Evolutionary conservation across 495 filamentous ascomycete species (phyloP).

Genomic region (Glonium stellatum): DNA sequence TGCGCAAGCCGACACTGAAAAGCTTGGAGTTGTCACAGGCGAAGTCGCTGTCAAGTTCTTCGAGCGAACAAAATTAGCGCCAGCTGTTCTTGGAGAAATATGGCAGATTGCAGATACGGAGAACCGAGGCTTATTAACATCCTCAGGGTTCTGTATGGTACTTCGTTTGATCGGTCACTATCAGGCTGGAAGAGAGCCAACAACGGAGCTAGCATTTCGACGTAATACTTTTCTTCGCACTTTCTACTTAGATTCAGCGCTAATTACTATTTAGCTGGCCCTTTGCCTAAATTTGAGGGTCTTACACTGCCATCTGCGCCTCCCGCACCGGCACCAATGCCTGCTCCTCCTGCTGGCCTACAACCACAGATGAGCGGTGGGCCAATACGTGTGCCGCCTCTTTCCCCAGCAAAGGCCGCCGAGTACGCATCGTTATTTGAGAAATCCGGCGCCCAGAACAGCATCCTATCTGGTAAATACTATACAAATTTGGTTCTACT

Average conservation of each 20-base stretch:
- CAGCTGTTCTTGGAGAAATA: constrained; percentile 88
- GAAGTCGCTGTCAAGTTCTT: constrained; percentile 97
- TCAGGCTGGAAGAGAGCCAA: constrained; percentile 74
- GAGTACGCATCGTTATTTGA: constrained; percentile 86
- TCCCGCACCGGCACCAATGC: constrained; percentile 34
- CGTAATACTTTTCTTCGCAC: constrained; percentile 40
- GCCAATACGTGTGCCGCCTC: constrained; percentile 80
- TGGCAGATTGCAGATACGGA: constrained; percentile 98
- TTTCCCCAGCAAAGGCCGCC: constrained; percentile 79
- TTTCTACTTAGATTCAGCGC: background rate
- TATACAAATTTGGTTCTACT: background rate
- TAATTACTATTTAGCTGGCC: constrained; percentile 52
- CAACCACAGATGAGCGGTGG: constrained; percentile 60
- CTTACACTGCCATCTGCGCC: constrained; percentile 39
- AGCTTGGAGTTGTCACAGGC: constrained; percentile 87
- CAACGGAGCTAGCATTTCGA: constrained; percentile 65
- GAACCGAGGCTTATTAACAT: constrained; percentile 88
- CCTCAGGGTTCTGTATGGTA: constrained; percentile 83
- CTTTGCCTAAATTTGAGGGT: constrained; percentile 88
- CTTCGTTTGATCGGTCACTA: constrained; percentile 92
- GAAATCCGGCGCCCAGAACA: constrained; percentile 70
- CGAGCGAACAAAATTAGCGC: constrained; percentile 83
- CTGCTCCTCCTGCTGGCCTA: constrained; percentile 32
- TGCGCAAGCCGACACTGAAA: constrained; percentile 78
- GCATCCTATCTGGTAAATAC: constrained; percentile 64